Conservation (phyloP, 768 basidiomycete species). For the Trametes sanguinea region DNA sequence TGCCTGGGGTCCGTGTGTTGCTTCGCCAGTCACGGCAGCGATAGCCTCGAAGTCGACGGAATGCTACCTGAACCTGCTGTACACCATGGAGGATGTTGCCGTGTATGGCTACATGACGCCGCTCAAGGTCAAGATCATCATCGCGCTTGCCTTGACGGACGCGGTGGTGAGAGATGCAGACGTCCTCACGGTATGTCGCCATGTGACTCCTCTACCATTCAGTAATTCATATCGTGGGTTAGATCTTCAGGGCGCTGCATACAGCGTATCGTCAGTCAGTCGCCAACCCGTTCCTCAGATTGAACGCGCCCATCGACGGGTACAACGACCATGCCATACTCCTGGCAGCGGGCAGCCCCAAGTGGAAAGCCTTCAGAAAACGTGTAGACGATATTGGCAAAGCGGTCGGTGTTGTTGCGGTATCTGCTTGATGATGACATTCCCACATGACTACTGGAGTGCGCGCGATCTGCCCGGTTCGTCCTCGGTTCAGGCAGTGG, state of each 20-base stretch:
- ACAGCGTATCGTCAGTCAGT: conserved; percentile 83
- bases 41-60: conserved; percentile 61
- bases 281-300: conserved; percentile 83
- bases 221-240: neutral
- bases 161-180: conserved; percentile 80
- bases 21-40: conserved; percentile 36
- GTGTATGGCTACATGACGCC: conserved; percentile 93
- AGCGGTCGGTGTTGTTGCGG: conserved; percentile 47
- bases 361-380: conserved; percentile 69
- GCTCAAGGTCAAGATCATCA: conserved; percentile 82
- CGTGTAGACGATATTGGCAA: conserved; percentile 76
- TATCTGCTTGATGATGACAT: conserved; percentile 11
- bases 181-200: conserved; percentile 61
- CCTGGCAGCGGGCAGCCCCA: conserved; percentile 59
- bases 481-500: conserved; percentile 24
- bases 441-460: neutral
- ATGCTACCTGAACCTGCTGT: conserved; percentile 83
- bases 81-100: conserved; percentile 90
- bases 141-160: conserved; percentile 79
- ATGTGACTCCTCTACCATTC: conserved; percentile 3
- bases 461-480: conserved; percentile 16
- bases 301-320: conserved; percentile 52
- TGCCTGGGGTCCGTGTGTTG: conserved; percentile 28
- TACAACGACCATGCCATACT: conserved; percentile 54
- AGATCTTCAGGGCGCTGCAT: conserved; percentile 90